These are phyloP conservation scores for Suhomyces emberorum DNA, from an alignment of 805 yeast species.

Conservation along the genomic window DNA sequence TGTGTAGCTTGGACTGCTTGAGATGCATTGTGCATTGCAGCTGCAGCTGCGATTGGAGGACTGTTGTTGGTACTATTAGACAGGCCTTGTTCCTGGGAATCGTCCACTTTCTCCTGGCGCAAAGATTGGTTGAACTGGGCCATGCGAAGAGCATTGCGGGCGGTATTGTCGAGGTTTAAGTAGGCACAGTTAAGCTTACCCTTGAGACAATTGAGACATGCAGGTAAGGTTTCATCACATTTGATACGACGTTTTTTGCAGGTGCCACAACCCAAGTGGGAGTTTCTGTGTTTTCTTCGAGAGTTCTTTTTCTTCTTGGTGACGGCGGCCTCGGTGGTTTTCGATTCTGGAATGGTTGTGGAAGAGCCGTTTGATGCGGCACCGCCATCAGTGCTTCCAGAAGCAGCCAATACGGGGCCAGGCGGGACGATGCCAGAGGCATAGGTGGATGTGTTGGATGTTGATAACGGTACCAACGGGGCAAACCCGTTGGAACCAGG, in stretches of 20 bases:
- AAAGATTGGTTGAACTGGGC: constrained; percentile 46
- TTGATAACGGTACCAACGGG: constrained; percentile 1
- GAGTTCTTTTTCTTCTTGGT: constrained; percentile 41
- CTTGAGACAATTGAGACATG: constrained; percentile 53
- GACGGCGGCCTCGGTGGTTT: constrained; percentile 6
- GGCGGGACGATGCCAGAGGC: not conserved
- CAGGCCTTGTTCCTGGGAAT: not conserved
- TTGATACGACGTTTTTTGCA: constrained; percentile 62
- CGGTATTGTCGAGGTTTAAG: constrained; percentile 44
- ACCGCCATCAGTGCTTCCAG: constrained; percentile 4
- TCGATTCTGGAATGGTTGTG: constrained; percentile 5
- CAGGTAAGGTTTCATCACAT: constrained; percentile 63
- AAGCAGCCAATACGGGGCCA: not conserved
- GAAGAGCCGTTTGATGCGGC: constrained; percentile 4
- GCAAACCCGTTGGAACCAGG: constrained; percentile 1
- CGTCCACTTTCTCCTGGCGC: constrained; percentile 21
- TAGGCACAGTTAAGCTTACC: constrained; percentile 50
- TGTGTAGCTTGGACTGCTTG: constrained; percentile 2
- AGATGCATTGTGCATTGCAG: constrained; percentile 1
- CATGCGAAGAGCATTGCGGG: constrained; percentile 46
- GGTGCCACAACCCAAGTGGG: constrained; percentile 72
- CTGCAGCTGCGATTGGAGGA: constrained; percentile 4
- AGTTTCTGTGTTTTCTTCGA: constrained; percentile 62
- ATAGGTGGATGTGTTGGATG: not conserved
- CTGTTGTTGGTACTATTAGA: constrained; percentile 1